Evolutionary conservation across 768 basidiomycete genomes (phyloP).

Genomic region (Rhodotorula graminis): DNA sequence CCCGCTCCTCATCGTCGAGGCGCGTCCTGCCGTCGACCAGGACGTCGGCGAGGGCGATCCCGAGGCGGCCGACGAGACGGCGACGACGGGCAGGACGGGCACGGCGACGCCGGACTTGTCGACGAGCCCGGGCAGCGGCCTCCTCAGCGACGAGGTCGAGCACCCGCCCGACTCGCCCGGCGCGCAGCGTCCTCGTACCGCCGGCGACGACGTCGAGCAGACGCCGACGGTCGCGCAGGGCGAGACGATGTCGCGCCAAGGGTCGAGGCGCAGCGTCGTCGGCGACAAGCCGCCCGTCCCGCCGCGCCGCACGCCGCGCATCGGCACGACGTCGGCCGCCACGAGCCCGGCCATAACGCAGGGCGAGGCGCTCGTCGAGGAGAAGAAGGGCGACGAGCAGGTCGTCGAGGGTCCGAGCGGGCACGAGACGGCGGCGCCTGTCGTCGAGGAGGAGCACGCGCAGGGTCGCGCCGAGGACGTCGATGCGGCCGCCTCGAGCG

Average conservation of each 20-base stretch:
- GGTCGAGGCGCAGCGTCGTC: not conserved
- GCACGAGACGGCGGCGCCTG: not conserved
- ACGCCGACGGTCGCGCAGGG: not conserved
- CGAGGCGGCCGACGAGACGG: not conserved
- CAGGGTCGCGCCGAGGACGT: no score
- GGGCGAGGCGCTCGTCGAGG: no score
- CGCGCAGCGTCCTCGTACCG: no score
- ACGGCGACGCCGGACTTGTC: not conserved
- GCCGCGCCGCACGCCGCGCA: constrained; percentile 20
- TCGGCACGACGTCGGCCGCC: constrained; percentile 1
- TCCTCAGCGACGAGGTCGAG: constrained; percentile 8
- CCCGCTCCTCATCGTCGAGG: constrained; percentile 20
- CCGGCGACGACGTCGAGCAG: not conserved
- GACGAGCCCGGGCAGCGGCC: not conserved
- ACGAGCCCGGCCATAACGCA: constrained; percentile 5
- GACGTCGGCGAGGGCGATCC: not conserved
- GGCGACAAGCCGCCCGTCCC: constrained; percentile 19
- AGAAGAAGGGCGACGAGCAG: not conserved
- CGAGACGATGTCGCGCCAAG: not conserved
- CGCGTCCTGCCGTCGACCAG: not conserved
- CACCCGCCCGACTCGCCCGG: not conserved
- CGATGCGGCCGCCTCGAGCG: no score
- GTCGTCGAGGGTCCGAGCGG: not conserved
- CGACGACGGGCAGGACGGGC: not conserved
- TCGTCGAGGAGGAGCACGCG: no score